A percentile compares a stretch with the other conserved stretches of the same genome.
phyloP scores from a whole-genome alignment of 345 rosid genomes.

The Citrus maxima region DNA sequence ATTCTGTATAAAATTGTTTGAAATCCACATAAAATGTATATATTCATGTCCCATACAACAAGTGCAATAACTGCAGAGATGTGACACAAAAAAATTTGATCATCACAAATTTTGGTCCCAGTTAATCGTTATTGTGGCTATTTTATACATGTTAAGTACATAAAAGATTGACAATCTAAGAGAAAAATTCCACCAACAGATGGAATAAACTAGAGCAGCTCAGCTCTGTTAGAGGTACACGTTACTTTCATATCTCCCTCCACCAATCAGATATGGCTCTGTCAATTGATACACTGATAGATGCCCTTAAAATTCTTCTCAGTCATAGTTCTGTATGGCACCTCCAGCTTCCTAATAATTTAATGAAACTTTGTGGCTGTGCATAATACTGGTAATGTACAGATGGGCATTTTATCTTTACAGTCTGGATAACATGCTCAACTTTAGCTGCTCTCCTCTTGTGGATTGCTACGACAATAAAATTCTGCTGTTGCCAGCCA shows the following conservation, averaged over 20 bases:
- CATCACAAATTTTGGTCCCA: background rate
- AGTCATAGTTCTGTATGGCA: no score
- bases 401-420: background rate
- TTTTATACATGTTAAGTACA: no score
- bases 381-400: background rate
- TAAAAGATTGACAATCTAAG: background rate
- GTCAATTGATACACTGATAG: background rate
- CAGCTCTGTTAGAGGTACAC: background rate
- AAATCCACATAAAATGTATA: background rate
- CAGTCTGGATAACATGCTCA: slow-evolving; percentile 9
- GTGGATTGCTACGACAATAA: background rate
- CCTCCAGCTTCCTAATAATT: no score
- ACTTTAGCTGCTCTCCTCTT: background rate
- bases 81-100: background rate
- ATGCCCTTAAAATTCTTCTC: background rate
- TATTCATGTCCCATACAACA: background rate
- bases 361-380: background rate
- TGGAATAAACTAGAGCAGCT: background rate
- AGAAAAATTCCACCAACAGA: background rate
- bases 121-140: background rate
- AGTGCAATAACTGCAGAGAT: background rate
- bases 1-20: background rate
- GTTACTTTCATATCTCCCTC: no score
- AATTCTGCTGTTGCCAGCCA: background rate
- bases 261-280: background rate